These are phyloP conservation scores for Trichosanthes truncata DNA, from an alignment of 306 rosid genomes.

Conservation along the genomic window DNA sequence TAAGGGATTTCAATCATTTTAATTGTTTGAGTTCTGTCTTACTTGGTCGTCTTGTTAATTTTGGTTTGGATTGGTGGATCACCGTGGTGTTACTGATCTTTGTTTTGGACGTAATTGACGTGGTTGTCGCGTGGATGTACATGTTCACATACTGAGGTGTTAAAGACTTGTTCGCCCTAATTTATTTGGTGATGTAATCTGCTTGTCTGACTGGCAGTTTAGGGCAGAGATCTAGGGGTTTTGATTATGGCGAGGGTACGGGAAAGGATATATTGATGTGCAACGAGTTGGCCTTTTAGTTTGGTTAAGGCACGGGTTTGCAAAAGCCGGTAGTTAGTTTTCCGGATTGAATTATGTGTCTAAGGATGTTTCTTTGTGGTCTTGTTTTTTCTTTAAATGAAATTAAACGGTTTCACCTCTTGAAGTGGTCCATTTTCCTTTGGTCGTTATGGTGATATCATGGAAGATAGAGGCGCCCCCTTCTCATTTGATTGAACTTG, in stretches of 20 bases:
- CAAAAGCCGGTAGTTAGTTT: background rate
- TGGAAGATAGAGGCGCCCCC: background rate
- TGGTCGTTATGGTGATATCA: background rate
- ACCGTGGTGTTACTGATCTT: background rate
- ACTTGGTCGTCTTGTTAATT: background rate
- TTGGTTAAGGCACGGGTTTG: background rate
- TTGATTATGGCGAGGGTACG: background rate
- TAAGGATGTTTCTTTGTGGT: background rate
- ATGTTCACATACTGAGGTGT: background rate
- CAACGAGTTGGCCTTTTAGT: background rate
- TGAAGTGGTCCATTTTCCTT: background rate
- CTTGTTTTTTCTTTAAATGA: background rate
- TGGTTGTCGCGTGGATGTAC: background rate
- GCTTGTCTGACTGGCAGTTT: background rate
- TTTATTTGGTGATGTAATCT: background rate
- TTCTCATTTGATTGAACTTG: background rate
- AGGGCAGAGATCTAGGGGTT: conserved; percentile 6
- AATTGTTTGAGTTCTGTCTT: background rate
- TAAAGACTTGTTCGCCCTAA: background rate
- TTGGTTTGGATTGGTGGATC: background rate
- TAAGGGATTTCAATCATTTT: conserved; percentile 16
- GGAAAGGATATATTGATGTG: background rate
- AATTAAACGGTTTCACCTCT: background rate
- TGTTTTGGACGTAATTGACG: background rate
- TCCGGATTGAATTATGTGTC: background rate